Evolutionary conservation across 129 eudicot species (phyloP), one percentile per base, ranked within the genome.

Genomic region (Ambrosia artemisiifolia): DNA sequence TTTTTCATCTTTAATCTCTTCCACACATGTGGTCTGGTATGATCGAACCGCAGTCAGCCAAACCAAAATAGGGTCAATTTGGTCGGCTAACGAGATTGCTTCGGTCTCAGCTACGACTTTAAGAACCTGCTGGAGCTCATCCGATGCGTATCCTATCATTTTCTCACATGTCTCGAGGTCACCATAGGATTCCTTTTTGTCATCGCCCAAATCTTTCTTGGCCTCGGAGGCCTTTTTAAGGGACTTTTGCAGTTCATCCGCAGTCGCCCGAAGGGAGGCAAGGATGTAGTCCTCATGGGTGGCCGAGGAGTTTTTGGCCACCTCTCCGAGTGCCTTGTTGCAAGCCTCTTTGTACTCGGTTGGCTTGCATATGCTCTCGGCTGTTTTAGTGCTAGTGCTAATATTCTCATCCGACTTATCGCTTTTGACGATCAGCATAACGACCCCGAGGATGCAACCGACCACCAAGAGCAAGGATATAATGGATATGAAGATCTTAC

Each of bases 81-180:
- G 79, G 9, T 82, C 84, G 6, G 76, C 61, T 2, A 87, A 18
- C 54, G 84, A 67, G 66, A 81, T 63, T 13, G 77, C 51, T 13
- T 77, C 65, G 51, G 81, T 78, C 20, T 83, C 88, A 1, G 79
- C 67, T 0, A 91, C 86, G 17, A 71, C 65, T 20, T 84, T 17
- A 11, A 85, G 63, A 3, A 89, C 83, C 54, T 78, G 78, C 12
- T 85, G 47, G 43, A 88, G 88, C 42, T 75, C 81, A 20, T 81
- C 86, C 8, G 82, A 16, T 0, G 95, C 89, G 11, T 74, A 64
- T 7, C 88, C 82, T 36, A 91, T 54, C 54, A 85, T 60, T 5
- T 84, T 77, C 80, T 88, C 88, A 66, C 97, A 91, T 61, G 79
- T 81, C 60, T 91, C 84, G 0, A 90, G 69, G 0, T 80, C 88